Conservation (phyloP, 1,284 basidiomycete species). For the Ceratobasidium sp. region DNA sequence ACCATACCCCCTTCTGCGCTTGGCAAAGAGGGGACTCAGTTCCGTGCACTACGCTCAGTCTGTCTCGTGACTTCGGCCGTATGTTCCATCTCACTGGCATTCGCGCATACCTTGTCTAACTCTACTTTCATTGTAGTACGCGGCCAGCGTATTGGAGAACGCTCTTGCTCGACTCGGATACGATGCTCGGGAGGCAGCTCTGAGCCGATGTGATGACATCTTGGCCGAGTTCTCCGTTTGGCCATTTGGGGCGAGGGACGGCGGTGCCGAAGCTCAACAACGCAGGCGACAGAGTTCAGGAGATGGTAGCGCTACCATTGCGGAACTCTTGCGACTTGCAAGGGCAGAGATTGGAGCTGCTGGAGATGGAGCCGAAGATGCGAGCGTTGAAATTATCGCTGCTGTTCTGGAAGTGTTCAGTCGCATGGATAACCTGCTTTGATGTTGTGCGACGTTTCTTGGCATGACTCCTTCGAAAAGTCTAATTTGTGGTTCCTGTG, state of each 20-base stretch:
- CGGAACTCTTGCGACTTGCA: constrained; percentile 81
- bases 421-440: constrained; percentile 82
- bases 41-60: constrained; percentile 80
- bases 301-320: constrained; percentile 63
- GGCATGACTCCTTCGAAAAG: not conserved
- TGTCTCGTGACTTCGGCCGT: constrained; percentile 80
- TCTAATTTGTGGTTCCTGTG: constrained; percentile 16
- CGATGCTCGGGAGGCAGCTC: constrained; percentile 89
- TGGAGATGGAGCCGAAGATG: constrained; percentile 66
- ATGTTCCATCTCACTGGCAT: constrained; percentile 1
- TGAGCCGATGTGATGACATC: constrained; percentile 89
- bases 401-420: constrained; percentile 91
- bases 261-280: constrained; percentile 48
- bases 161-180: constrained; percentile 86
- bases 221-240: constrained; percentile 87
- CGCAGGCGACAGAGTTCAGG: constrained; percentile 55
- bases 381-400: constrained; percentile 86
- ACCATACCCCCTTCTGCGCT: constrained; percentile 76
- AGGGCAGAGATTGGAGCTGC: constrained; percentile 66
- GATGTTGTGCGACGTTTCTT: constrained; percentile 27
- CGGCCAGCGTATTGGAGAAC: constrained; percentile 94
- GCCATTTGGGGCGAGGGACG: constrained; percentile 73
- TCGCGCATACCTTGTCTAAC: constrained; percentile 33
- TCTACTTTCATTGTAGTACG: constrained; percentile 60
- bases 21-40: constrained; percentile 75